Conservation (phyloP, 805 yeast genomes). For the Starmerella stigmatis region DNA sequence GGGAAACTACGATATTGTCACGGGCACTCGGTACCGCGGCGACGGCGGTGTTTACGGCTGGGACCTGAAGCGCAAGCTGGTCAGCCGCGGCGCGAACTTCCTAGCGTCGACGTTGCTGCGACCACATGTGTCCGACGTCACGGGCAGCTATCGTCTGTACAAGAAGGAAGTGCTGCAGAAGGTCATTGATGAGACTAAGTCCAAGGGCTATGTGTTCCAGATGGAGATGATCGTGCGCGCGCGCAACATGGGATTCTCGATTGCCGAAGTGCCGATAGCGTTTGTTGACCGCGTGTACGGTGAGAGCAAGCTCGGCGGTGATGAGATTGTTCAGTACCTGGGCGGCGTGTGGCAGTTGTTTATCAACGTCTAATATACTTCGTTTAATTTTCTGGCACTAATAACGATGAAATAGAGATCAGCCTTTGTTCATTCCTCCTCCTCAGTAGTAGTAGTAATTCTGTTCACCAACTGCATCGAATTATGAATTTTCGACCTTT, state of each 20-base stretch:
- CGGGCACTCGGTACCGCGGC: slow-evolving; percentile 63
- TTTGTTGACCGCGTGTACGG: slow-evolving; percentile 74
- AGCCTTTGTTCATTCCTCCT: no score
- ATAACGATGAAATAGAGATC: background rate
- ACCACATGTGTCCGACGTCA: slow-evolving; percentile 62
- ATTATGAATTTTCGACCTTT: no score
- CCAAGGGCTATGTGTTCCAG: slow-evolving; percentile 76
- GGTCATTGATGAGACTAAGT: slow-evolving; percentile 55
- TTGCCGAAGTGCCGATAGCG: slow-evolving; percentile 69
- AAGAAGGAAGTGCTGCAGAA: slow-evolving; percentile 57
- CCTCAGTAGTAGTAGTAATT: no score
- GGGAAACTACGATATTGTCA: slow-evolving; percentile 35
- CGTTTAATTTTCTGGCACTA: background rate
- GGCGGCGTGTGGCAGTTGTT: slow-evolving; percentile 68
- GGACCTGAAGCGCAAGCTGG: slow-evolving; percentile 70
- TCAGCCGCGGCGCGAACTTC: slow-evolving; percentile 71
- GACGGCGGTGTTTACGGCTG: slow-evolving; percentile 77
- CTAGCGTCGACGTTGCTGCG: slow-evolving; percentile 60
- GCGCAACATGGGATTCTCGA: slow-evolving; percentile 56
- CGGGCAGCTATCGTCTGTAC: slow-evolving; percentile 68
- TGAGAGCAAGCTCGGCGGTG: slow-evolving; percentile 69
- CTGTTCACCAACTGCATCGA: no score
- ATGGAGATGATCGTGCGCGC: slow-evolving; percentile 87
- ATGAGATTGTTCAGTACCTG: slow-evolving; percentile 65
- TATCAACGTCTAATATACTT: slow-evolving; percentile 39